Evolutionary conservation across 1,284 basidiomycete species (phyloP).

Genomic region (Sanghuangporus weigelae): DNA sequence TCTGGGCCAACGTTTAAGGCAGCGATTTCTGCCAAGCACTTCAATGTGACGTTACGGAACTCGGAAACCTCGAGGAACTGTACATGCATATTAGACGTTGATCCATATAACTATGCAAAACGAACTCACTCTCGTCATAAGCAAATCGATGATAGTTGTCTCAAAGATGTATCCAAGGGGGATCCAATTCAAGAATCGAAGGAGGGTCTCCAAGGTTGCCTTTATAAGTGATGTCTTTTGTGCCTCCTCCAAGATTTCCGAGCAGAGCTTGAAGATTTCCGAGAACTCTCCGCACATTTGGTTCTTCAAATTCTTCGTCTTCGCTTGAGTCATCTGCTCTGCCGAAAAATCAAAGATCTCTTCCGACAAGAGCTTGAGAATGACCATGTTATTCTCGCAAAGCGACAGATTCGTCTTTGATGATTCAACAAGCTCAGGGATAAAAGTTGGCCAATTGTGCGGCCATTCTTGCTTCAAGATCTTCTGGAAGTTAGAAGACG

Average conservation of each 20-base stretch:
- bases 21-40: constrained; percentile 97
- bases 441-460: constrained; percentile 98
- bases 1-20: constrained; percentile 94
- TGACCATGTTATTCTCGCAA: constrained; percentile 99
- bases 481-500: constrained; percentile 36
- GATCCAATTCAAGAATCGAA: constrained; percentile 99
- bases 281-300: constrained; percentile 97
- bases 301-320: constrained; percentile 97
- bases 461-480: constrained; percentile 99
- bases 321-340: constrained; percentile 98
- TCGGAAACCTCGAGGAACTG: constrained; percentile 96
- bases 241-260: constrained; percentile 97
- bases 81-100: constrained; percentile 14
- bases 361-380: constrained; percentile 94
- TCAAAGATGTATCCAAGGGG: constrained; percentile 99
- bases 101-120: not conserved
- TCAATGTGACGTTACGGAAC: constrained; percentile 96
- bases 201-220: constrained; percentile 92
- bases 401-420: constrained; percentile 95
- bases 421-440: constrained; percentile 95
- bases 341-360: constrained; percentile 99
- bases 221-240: constrained; percentile 94
- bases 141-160: constrained; percentile 93
- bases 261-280: constrained; percentile 93
- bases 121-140: constrained; percentile 79